Evolutionary conservation across 495 filamentous ascomycete species (phyloP), one percentile per base, ranked within the genome.

Genomic region (Penicillium verhagenii): DNA sequence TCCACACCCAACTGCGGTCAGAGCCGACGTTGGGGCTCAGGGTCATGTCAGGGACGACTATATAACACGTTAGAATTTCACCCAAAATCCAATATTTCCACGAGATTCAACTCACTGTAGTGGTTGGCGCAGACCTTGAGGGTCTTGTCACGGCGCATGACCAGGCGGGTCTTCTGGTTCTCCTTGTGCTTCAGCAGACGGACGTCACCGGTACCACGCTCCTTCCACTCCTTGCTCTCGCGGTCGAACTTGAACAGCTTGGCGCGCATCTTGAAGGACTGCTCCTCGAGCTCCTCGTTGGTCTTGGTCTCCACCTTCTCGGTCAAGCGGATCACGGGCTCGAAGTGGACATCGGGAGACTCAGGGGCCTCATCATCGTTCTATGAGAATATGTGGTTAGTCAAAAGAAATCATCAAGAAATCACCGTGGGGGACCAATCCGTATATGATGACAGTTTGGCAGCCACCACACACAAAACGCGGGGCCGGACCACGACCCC

Each of bases 51-150:
- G 95, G 94, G 50, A 96, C 91, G 65, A 99, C 92, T 96, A 59
- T 14, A 18, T 3, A 9, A 42, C 21, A 10, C 5, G 26, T 50
- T 20, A 51, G 42, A 37, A 26, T 6, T 50, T 10, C 20, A 25
- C 7, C 8, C 46, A 35, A 24, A 9, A 33, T 26, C 5, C 9
- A n/a, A 37, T 11, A 0, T 16, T 38, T 25, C 25, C 11, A 31
- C 7, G 3, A 20, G n/a, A 37, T 19, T 40, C 4, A 44, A 64
- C 90, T 69, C 87, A 98, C 94, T 87, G 75, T 99, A 99, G 81
- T 99, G 95, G 79, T 99, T 99, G 68, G 95, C 95, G 86, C 95
- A 99, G 75, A 97, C 94, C 81, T 99, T 99, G 77, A 96, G 84
- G 59, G 95, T 97, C 88, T 97, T 96, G 78, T 99, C 95, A 68